Conservation (phyloP, 2,329 filamentous ascomycete species). For the Sporothrix phasma region DNA sequence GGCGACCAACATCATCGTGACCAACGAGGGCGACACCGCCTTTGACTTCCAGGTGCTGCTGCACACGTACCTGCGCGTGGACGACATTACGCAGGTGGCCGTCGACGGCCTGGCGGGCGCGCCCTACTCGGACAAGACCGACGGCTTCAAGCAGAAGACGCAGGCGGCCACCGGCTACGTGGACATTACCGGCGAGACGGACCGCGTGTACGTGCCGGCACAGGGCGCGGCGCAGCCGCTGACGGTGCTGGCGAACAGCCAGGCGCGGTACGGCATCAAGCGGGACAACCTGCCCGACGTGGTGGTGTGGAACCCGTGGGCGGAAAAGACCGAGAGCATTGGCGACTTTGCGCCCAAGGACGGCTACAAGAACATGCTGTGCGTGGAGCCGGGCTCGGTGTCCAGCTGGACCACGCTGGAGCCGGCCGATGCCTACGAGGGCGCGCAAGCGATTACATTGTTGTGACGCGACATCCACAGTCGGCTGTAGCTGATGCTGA, state of each 20-base stretch:
- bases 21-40: constrained; percentile 70
- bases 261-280: constrained; percentile 59
- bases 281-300: constrained; percentile 80
- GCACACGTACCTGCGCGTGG: constrained; percentile 79
- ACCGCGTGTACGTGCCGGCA: constrained; percentile 74
- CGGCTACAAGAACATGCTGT: constrained; percentile 88
- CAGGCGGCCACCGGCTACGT: constrained; percentile 47
- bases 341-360: constrained; percentile 82
- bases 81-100: constrained; percentile 64
- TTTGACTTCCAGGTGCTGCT: constrained; percentile 90
- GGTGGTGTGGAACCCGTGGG: constrained; percentile 97
- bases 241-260: constrained; percentile 51
- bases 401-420: constrained; percentile 76
- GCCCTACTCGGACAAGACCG: constrained; percentile 76
- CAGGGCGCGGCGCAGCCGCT: constrained; percentile 50
- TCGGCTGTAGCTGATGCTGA: constrained; percentile 19
- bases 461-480: not conserved
- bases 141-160: constrained; percentile 53
- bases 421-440: constrained; percentile 58
- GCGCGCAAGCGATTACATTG: constrained; percentile 45
- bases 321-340: constrained; percentile 71
- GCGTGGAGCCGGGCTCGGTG: constrained; percentile 83
- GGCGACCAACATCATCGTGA: constrained; percentile 73
- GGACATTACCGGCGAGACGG: constrained; percentile 66
- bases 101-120: constrained; percentile 69